A percentile compares a stretch with the other conserved stretches of the same genome.
Evolutionary conservation across 106 monocot genomes (phyloP).

Genomic region (Triglochin maritima): DNA sequence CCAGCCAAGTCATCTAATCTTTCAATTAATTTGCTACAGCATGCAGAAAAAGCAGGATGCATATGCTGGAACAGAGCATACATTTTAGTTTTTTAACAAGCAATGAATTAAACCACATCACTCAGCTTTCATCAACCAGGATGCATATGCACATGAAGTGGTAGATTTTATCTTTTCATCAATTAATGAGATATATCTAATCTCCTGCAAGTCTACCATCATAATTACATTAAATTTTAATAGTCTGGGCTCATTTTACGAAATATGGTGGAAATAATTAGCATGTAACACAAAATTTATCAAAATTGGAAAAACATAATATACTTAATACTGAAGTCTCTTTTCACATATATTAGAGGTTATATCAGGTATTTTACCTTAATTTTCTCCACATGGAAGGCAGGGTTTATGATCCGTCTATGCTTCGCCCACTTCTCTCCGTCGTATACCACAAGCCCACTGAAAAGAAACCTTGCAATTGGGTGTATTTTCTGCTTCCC

Average conservation of each 20-base stretch:
- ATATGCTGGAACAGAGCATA: conserved; percentile 27
- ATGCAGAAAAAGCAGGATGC: conserved; percentile 39
- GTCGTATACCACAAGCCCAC: conserved; percentile 37
- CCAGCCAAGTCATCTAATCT: conserved; percentile 31
- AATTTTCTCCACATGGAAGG: conserved; percentile 69
- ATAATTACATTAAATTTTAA: too few species aligned
- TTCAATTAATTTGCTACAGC: conserved; percentile 33
- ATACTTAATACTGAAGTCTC: too few species aligned
- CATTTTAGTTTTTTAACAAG: too few species aligned
- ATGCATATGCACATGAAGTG: background rate
- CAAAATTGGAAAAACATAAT: too few species aligned
- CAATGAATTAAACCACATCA: too few species aligned
- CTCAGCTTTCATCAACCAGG: too few species aligned
- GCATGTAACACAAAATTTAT: background rate
- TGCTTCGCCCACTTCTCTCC: conserved; percentile 82
- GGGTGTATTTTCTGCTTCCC: conserved; percentile 19
- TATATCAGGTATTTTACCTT: conserved; percentile 25
- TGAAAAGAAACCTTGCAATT: conserved; percentile 2
- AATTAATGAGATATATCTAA: background rate
- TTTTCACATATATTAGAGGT: too few species aligned
- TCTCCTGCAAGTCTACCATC: too few species aligned
- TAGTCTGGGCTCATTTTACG: background rate
- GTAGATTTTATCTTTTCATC: background rate
- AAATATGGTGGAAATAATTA: background rate
- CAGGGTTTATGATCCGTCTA: conserved; percentile 66